phyloP scores from a whole-genome alignment of 2,329 filamentous ascomycete genomes.

The Juglanconis oblonga region DNA sequence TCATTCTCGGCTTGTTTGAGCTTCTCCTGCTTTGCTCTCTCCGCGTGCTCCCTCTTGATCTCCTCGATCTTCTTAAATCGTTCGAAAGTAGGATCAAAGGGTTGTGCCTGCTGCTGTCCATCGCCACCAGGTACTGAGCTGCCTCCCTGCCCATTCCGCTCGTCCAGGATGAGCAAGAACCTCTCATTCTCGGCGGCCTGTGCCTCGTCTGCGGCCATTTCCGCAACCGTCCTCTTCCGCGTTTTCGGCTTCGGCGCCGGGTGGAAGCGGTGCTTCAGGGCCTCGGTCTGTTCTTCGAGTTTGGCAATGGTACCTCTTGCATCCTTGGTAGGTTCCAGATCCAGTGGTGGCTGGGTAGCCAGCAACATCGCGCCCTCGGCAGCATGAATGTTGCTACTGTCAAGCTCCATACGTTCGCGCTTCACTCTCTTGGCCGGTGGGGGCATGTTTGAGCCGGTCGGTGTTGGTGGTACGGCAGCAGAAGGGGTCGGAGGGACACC shows the following conservation, averaged over 20 bases:
- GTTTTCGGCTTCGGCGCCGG: slow-evolving; percentile 80
- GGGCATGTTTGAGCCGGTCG: slow-evolving; percentile 56
- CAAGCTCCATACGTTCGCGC: slow-evolving; percentile 70
- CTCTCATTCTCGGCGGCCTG: slow-evolving; percentile 84
- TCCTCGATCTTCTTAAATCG: slow-evolving; percentile 88
- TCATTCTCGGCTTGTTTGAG: slow-evolving; percentile 61
- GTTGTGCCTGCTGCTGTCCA: slow-evolving; percentile 65
- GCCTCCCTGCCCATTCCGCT: slow-evolving; percentile 65
- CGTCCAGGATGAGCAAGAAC: slow-evolving; percentile 90
- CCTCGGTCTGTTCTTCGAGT: slow-evolving; percentile 47
- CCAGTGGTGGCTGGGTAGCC: slow-evolving; percentile 70
- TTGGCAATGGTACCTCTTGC: slow-evolving; percentile 68
- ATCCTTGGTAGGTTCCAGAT: slow-evolving; percentile 71
- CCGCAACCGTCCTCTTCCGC: slow-evolving; percentile 88
- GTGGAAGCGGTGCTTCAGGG: slow-evolving; percentile 70
- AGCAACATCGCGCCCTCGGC: slow-evolving; percentile 76
- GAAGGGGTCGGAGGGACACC: slow-evolving; percentile 66
- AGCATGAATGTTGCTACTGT: slow-evolving; percentile 67
- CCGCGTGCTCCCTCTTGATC: slow-evolving; percentile 74
- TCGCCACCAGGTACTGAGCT: slow-evolving; percentile 66
- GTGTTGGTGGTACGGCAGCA: slow-evolving; percentile 57
- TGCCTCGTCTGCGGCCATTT: slow-evolving; percentile 93
- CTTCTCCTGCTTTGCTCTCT: slow-evolving; percentile 75
- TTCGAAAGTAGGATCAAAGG: slow-evolving; percentile 83
- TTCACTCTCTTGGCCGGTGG: slow-evolving; percentile 66